Evolutionary conservation across 768 basidiomycete genomes (phyloP), one percentile per base, ranked within the genome.

Genomic region (Mycena epipterygia): DNA sequence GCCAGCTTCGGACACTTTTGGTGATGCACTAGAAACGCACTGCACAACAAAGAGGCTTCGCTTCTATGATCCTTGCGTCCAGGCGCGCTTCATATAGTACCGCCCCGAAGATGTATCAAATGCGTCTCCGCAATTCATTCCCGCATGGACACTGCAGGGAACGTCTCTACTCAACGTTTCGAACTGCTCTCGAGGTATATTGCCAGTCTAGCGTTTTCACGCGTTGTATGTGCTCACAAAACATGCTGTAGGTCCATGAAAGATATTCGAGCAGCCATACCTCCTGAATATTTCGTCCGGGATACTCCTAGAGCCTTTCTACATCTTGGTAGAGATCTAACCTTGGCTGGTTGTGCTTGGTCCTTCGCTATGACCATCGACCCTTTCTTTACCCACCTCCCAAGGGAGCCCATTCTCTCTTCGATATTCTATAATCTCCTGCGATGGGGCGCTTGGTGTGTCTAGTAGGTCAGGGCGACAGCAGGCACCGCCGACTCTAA

Each of bases 241-340:
- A 44, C 8, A 5, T 21, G 19, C 11, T 9, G 9, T 23, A 87
- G 86, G 85, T 81, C 85, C 39, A 77, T 88, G 49, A 84, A 84
- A 65, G 84, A 88, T 68, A 88, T 89, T 60, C 81, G 85, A 21
- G 82, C 78, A 39, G 85, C 85, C n/a, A 87, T 89, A 44, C 87
- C 88, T 9, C 61, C 83, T 13, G 79, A 82, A 51, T 79, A 81
- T 53, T 88, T 88, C 70, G 79, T 84, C 23, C 80, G 84, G 30
- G 80, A 85, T 58, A 86, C 84, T 1, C 53, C 62, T 1, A 79
- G 78, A 64, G 85, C 86, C 5, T 66, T 87, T 1, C 66, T 78
- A 6, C 86, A 84, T 74, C 76, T 87, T 39, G 78, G 80, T 67
- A 84, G 87, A 39, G 88, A 91, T 76, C 74, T 88, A 16, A 89